phyloP scores from a whole-genome alignment of 345 rosid genomes.

The Syzygium aromaticum region DNA sequence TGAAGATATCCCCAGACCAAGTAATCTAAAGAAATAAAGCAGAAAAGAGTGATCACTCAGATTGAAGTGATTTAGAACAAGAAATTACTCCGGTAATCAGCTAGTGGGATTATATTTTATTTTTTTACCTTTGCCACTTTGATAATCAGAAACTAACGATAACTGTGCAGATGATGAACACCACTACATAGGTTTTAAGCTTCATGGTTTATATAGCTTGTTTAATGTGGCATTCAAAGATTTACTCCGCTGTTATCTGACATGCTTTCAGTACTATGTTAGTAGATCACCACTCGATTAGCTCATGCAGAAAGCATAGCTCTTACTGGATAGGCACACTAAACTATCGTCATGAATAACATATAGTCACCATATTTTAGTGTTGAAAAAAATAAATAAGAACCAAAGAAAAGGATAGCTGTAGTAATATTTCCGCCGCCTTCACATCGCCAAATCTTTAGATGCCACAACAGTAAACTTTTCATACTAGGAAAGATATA shows the following conservation, averaged over 20 bases:
- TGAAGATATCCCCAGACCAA: background rate
- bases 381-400: background rate
- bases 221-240: background rate
- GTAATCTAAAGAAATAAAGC: background rate
- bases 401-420: background rate
- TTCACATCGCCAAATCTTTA: background rate
- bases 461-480: background rate
- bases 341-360: background rate
- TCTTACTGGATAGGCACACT: background rate
- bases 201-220: background rate
- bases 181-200: background rate
- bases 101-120: background rate
- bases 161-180: background rate
- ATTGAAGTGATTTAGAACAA: background rate
- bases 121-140: background rate
- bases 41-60: background rate
- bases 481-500: background rate
- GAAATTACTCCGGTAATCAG: background rate
- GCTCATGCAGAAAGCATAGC: background rate
- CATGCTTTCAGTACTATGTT: background rate
- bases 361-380: background rate
- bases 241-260: background rate
- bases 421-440: background rate
- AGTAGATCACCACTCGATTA: background rate
- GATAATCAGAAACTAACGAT: background rate